Evolutionary conservation across 1,139 yeast genomes (phyloP).

Genomic region (Debaryomyces psychrophilus): DNA sequence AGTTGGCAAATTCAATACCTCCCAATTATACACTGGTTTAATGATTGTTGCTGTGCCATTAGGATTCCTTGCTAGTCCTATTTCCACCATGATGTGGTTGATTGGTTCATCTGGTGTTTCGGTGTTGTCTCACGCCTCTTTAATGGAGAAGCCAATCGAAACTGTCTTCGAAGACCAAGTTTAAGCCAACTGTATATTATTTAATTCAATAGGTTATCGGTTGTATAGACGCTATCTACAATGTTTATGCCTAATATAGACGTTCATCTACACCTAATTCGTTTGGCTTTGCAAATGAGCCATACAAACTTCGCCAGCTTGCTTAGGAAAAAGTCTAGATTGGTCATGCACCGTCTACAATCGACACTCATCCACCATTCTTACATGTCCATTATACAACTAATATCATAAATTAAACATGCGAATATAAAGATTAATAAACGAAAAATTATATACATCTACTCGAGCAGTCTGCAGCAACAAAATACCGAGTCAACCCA

Average conservation of each 20-base stretch:
- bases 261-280: not conserved
- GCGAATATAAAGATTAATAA: constrained; percentile 19
- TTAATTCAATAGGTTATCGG: not conserved
- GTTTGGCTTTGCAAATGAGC: not conserved
- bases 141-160: constrained; percentile 97
- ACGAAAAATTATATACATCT: constrained; percentile 7
- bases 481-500: not conserved
- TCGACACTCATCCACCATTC: not conserved
- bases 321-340: too few species aligned
- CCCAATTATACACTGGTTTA: constrained; percentile 88
- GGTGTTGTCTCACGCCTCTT: constrained; percentile 87
- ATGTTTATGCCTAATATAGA: constrained; percentile 1
- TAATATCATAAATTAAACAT: constrained; percentile 24
- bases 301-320: too few species aligned
- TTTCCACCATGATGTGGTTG: constrained; percentile 93
- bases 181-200: constrained; percentile 17
- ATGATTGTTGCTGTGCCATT: constrained; percentile 80
- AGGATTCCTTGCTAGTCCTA: constrained; percentile 91
- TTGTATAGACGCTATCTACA: not conserved
- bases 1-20: constrained; percentile 68
- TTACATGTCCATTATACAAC: constrained; percentile 2
- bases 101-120: constrained; percentile 91
- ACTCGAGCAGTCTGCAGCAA: not conserved
- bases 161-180: constrained; percentile 92
- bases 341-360: too few species aligned